Conservation (phyloP, 1,139 yeast species). For the Pichia sp. region DNA sequence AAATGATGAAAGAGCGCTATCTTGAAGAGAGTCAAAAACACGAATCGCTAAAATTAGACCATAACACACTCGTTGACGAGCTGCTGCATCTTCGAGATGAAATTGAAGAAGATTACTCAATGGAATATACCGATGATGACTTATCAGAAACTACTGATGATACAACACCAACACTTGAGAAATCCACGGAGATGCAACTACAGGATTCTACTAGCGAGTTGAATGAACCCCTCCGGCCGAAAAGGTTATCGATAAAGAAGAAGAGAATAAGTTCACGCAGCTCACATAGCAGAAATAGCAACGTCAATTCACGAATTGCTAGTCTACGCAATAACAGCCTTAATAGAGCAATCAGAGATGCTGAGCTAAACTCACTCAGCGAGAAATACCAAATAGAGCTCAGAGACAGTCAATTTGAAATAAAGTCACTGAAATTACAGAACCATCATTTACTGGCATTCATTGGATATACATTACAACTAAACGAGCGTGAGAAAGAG, state of each 20-base stretch:
- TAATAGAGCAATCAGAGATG: constrained; percentile 25
- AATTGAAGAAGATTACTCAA: constrained; percentile 1
- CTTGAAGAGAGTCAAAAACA: constrained; percentile 26
- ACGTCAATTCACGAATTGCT: constrained; percentile 12
- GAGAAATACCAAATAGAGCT: constrained; percentile 41
- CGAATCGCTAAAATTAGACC: constrained; percentile 22
- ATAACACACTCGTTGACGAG: constrained; percentile 21
- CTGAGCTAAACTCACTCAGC: constrained; percentile 20
- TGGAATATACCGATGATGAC: background rate
- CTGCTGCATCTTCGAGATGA: constrained; percentile 10
- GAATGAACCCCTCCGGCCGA: background rate
- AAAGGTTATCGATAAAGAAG: constrained; percentile 4
- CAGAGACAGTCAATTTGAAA: constrained; percentile 45
- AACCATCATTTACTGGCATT: constrained; percentile 51
- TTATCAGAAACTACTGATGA: constrained; percentile 1
- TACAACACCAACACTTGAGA: background rate
- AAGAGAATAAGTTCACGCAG: constrained; percentile 5
- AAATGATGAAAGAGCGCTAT: constrained; percentile 38
- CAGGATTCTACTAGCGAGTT: background rate
- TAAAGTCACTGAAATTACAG: constrained; percentile 46
- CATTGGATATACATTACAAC: constrained; percentile 51
- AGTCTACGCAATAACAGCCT: constrained; percentile 20
- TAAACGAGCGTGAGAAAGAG: constrained; percentile 19
- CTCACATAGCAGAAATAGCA: background rate
- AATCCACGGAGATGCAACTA: background rate